Percentiles rank a stretch among this genome's conserved stretches.
Conservation (phyloP, 306 rosid genomes). For the Prunus mume region DNA sequence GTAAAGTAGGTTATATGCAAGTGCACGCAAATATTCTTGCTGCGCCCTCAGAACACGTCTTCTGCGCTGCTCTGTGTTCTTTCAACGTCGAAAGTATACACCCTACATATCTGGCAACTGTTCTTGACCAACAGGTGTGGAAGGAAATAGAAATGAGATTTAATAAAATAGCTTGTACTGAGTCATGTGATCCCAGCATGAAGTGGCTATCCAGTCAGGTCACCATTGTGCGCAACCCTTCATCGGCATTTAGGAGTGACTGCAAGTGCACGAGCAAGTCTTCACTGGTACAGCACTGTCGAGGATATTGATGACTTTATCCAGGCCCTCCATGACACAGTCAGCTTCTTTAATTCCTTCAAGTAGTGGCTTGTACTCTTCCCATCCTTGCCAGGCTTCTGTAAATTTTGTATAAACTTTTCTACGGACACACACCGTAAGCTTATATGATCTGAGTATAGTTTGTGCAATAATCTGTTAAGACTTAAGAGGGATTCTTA, state of each 20-base stretch:
- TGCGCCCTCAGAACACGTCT: slow-evolving; percentile 43
- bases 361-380: slow-evolving; percentile 18
- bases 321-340: slow-evolving; percentile 40
- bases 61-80: slow-evolving; percentile 83
- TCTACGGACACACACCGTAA: too few relatives aligned
- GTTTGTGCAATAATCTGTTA: too few relatives aligned
- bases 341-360: slow-evolving; percentile 35
- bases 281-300: slow-evolving; percentile 72
- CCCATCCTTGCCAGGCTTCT: too few relatives aligned
- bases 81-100: slow-evolving; percentile 75
- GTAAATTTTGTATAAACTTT: too few relatives aligned
- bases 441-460: too few relatives aligned
- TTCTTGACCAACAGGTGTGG: slow-evolving; percentile 89
- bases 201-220: slow-evolving; percentile 91
- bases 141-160: background rate
- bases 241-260: slow-evolving; percentile 69
- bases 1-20: background rate
- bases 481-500: too few relatives aligned
- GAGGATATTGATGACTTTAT: slow-evolving; percentile 75
- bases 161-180: background rate
- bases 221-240: slow-evolving; percentile 96
- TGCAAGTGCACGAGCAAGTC: slow-evolving; percentile 83
- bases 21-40: background rate
- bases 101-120: slow-evolving; percentile 86
- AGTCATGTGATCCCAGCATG: slow-evolving; percentile 57